phyloP scores from a whole-genome alignment of 2,329 filamentous ascomycete genomes.

The Lojkania enalia region DNA sequence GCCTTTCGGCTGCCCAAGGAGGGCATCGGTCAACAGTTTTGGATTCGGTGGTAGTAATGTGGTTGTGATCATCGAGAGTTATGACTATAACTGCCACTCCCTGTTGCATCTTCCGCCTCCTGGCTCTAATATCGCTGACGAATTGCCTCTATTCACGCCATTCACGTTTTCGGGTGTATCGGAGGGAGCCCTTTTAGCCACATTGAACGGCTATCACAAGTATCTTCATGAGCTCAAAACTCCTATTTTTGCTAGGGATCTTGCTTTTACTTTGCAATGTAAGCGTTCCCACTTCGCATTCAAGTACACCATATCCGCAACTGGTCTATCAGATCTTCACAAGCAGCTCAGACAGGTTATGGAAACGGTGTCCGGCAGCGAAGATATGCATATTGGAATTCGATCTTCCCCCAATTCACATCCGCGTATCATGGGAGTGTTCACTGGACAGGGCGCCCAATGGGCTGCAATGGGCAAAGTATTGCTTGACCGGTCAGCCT shows the following conservation, averaged over 20 bases:
- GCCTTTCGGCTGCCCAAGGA: slow-evolving; percentile 3
- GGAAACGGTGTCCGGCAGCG: slow-evolving; percentile 16
- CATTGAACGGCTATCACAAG: slow-evolving; percentile 3
- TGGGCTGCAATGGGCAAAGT: slow-evolving; percentile 45
- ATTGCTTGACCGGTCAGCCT: slow-evolving; percentile 22
- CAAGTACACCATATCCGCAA: slow-evolving; percentile 6
- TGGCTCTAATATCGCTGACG: neutral
- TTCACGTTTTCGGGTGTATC: slow-evolving; percentile 17
- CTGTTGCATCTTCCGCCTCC: neutral
- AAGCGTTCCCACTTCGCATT: slow-evolving; percentile 14
- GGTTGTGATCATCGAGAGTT: slow-evolving; percentile 21
- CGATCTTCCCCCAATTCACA: neutral
- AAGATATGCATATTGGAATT: neutral
- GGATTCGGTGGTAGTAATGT: slow-evolving; percentile 24
- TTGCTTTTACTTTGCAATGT: slow-evolving; percentile 18
- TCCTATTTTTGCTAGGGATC: slow-evolving; percentile 2
- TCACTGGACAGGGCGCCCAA: slow-evolving; percentile 48
- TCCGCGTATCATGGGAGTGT: slow-evolving; percentile 35
- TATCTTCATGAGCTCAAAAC: slow-evolving; percentile 6
- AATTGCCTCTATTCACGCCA: neutral
- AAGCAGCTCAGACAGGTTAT: neutral
- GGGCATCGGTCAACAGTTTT: slow-evolving; percentile 18
- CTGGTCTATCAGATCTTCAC: slow-evolving; percentile 7
- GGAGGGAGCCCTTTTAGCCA: slow-evolving; percentile 1
- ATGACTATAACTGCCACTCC: neutral